Conservation (phyloP, 1,284 basidiomycete genomes). For the Earliella scabrosa region DNA sequence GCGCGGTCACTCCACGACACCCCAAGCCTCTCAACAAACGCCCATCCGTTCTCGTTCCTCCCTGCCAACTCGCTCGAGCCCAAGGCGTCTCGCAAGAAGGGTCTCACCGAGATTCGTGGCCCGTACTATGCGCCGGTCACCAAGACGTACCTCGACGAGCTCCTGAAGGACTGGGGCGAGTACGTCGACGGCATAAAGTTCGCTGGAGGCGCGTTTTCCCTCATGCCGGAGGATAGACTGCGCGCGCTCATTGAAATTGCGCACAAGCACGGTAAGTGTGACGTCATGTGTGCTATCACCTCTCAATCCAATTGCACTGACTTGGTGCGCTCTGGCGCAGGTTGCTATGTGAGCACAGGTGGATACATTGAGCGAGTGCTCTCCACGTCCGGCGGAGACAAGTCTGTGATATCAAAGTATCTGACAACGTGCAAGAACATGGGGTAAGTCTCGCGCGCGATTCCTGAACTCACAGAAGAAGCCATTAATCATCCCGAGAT, state of each 20-base stretch:
- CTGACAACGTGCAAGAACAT: constrained; percentile 45
- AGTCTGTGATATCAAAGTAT: constrained; percentile 42
- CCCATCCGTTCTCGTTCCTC: constrained; percentile 33
- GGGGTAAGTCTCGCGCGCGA: constrained; percentile 30
- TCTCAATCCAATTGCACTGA: not conserved
- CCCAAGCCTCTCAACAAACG: not conserved
- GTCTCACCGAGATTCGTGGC: constrained; percentile 48
- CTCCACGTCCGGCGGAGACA: constrained; percentile 40
- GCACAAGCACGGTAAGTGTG: constrained; percentile 43
- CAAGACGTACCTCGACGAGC: constrained; percentile 43
- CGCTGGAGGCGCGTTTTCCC: constrained; percentile 49
- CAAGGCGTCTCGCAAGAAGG: constrained; percentile 33
- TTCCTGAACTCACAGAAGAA: not conserved
- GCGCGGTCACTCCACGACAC: constrained; percentile 10
- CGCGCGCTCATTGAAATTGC: constrained; percentile 42
- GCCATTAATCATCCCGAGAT: not conserved
- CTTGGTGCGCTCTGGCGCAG: constrained; percentile 21
- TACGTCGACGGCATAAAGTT: constrained; percentile 54
- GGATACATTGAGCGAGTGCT: constrained; percentile 49
- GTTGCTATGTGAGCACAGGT: constrained; percentile 47
- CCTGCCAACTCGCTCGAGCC: constrained; percentile 36
- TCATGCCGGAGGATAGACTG: constrained; percentile 47
- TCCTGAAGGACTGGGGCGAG: constrained; percentile 44
- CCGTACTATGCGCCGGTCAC: constrained; percentile 46
- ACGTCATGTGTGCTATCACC: not conserved